Conservation (phyloP, 2,329 filamentous ascomycete genomes). For the Cladosporium sp. region DNA sequence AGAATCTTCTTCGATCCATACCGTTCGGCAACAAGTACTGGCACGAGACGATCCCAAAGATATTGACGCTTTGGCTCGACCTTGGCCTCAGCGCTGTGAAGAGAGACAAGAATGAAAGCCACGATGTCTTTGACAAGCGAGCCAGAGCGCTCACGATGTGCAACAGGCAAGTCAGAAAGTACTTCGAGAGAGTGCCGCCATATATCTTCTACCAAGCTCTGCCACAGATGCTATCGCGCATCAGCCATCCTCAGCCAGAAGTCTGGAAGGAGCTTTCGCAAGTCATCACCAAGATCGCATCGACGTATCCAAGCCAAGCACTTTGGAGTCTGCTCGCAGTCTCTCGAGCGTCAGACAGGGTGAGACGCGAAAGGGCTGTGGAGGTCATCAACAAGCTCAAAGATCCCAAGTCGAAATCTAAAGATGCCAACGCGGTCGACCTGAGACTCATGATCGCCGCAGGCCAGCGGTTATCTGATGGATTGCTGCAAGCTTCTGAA, state of each 20-base stretch:
- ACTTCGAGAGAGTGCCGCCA: conserved; percentile 66
- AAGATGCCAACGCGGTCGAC: conserved; percentile 54
- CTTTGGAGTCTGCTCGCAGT: conserved; percentile 89
- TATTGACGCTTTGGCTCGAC: conserved; percentile 92
- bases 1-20: conserved; percentile 86
- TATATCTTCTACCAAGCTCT: conserved; percentile 80
- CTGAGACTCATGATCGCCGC: conserved; percentile 68
- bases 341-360: conserved; percentile 71
- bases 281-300: conserved; percentile 83
- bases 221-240: conserved; percentile 92
- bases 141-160: conserved; percentile 64
- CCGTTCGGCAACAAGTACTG: conserved; percentile 91
- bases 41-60: conserved; percentile 86
- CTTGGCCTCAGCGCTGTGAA: conserved; percentile 66
- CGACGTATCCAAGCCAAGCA: conserved; percentile 82
- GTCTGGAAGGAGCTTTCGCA: conserved; percentile 73
- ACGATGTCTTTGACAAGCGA: conserved; percentile 34
- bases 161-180: conserved; percentile 74
- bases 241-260: conserved; percentile 75
- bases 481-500: conserved; percentile 76
- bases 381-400: conserved; percentile 34
- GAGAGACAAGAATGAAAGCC: conserved; percentile 14
- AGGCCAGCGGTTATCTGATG: conserved; percentile 78
- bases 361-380: conserved; percentile 56
- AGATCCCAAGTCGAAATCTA: conserved; percentile 54